These are phyloP conservation scores for Cadophora malorum DNA, from an alignment of 2,329 filamentous ascomycete species.

Conservation along the genomic window DNA sequence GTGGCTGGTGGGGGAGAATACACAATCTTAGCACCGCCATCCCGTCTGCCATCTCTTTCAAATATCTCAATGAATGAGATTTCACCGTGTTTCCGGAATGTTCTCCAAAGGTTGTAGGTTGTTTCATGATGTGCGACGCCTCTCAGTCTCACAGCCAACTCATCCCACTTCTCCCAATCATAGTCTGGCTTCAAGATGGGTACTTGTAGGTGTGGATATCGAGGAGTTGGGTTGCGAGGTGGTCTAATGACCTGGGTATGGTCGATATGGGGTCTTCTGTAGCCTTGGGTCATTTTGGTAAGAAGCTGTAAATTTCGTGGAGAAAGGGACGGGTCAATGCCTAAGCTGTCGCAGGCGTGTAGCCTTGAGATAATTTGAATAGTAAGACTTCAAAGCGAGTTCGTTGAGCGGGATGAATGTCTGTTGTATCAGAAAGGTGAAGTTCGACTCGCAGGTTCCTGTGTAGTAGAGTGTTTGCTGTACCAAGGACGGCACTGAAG, in stretches of 20 bases:
- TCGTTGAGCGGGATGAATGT: neutral
- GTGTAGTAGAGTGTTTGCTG: neutral
- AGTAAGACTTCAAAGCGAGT: neutral
- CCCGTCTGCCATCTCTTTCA: conserved; percentile 50
- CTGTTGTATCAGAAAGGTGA: neutral
- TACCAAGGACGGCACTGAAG: too few relatives aligned
- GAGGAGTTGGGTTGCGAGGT: neutral
- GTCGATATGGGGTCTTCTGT: conserved; percentile 1
- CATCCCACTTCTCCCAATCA: conserved; percentile 48
- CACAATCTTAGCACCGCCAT: conserved; percentile 54
- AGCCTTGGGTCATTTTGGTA: conserved; percentile 1
- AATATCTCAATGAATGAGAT: conserved; percentile 64
- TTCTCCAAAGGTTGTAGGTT: conserved; percentile 55
- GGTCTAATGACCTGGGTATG: conserved; percentile 7
- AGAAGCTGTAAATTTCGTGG: neutral
- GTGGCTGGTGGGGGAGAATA: conserved; percentile 63
- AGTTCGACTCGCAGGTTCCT: neutral
- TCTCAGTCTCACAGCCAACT: conserved; percentile 34
- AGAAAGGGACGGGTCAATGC: too few relatives aligned
- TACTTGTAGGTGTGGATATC: neutral
- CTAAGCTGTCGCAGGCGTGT: neutral
- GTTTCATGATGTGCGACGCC: conserved; percentile 48
- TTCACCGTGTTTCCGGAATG: conserved; percentile 58
- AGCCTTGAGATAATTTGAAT: neutral
- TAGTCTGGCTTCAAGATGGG: conserved; percentile 17